These are phyloP conservation scores for Phoma herbarum DNA, from an alignment of 2,329 filamentous ascomycete species.

Conservation along the genomic window DNA sequence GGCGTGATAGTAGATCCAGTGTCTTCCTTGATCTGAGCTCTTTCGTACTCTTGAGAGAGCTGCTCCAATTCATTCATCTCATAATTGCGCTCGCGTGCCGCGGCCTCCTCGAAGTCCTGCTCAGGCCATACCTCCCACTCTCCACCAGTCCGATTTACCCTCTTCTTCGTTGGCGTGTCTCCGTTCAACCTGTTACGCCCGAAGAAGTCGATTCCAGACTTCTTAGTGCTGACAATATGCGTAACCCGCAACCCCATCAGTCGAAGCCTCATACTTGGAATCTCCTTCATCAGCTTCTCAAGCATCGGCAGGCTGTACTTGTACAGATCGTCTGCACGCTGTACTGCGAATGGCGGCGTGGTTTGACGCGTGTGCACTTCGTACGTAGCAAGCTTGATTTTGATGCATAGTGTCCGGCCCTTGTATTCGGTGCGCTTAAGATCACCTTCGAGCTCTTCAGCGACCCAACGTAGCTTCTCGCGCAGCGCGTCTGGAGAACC, in stretches of 20 bases:
- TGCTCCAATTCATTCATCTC: constrained; percentile 69
- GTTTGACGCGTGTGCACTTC: constrained; percentile 88
- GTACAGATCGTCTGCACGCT: constrained; percentile 81
- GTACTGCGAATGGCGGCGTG: constrained; percentile 75
- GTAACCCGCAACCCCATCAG: constrained; percentile 91
- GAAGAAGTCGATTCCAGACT: constrained; percentile 82
- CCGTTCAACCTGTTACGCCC: constrained; percentile 56
- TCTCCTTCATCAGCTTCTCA: constrained; percentile 81
- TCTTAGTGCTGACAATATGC: constrained; percentile 85
- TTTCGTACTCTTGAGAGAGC: constrained; percentile 66
- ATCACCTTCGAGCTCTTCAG: constrained; percentile 87
- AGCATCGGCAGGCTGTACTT: constrained; percentile 83
- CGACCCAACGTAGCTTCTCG: constrained; percentile 80
- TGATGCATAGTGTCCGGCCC: constrained; percentile 88
- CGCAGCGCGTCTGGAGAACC: constrained; percentile 72
- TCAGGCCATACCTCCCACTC: constrained; percentile 76
- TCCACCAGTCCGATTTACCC: constrained; percentile 45
- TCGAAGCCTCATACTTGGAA: constrained; percentile 78
- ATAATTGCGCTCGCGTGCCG: constrained; percentile 66
- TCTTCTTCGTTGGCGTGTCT: constrained; percentile 18
- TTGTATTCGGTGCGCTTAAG: constrained; percentile 81
- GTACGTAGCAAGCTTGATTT: constrained; percentile 93
- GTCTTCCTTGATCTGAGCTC: constrained; percentile 22
- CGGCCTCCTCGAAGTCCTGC: constrained; percentile 70
- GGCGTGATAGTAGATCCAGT: constrained; percentile 25